Evolutionary conservation across 257 asterid genomes (phyloP).

Genomic region (Gentiana dahurica): DNA sequence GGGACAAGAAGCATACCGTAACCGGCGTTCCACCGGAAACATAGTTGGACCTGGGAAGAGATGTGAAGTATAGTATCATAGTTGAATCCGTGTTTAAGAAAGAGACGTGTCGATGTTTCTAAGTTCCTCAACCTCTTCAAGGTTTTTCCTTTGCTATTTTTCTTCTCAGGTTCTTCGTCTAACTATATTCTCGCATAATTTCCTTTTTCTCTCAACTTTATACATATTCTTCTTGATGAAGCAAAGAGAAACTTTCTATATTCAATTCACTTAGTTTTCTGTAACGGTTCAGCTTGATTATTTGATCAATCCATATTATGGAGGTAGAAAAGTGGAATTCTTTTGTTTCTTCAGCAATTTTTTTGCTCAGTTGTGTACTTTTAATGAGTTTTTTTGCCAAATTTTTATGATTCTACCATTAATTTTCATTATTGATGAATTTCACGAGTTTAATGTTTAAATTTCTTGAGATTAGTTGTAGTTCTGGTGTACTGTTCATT

Average conservation of each 20-base stretch:
- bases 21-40: too few species aligned
- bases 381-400: not conserved
- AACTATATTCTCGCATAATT: too few species aligned
- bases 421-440: not conserved
- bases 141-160: slow-evolving; percentile 38
- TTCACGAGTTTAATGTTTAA: slow-evolving; percentile 2
- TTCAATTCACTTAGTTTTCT: not conserved
- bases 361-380: too few species aligned
- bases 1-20: too few species aligned
- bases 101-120: too few species aligned
- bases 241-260: not conserved
- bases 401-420: slow-evolving; percentile 1
- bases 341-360: too few species aligned
- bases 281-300: not conserved
- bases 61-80: too few species aligned
- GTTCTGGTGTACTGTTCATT: not conserved
- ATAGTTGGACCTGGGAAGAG: too few species aligned
- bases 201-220: too few species aligned
- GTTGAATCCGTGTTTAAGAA: too few species aligned
- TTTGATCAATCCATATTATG: not conserved
- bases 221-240: too few species aligned
- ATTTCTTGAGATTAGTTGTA: not conserved
- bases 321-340: too few species aligned
- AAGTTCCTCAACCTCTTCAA: slow-evolving; percentile 12
- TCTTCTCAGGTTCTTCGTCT: slow-evolving; percentile 45